Evolutionary conservation across 257 asterid genomes (phyloP), one percentile per base, ranked within the genome.

Genomic region (Haberlea rhodopensis): DNA sequence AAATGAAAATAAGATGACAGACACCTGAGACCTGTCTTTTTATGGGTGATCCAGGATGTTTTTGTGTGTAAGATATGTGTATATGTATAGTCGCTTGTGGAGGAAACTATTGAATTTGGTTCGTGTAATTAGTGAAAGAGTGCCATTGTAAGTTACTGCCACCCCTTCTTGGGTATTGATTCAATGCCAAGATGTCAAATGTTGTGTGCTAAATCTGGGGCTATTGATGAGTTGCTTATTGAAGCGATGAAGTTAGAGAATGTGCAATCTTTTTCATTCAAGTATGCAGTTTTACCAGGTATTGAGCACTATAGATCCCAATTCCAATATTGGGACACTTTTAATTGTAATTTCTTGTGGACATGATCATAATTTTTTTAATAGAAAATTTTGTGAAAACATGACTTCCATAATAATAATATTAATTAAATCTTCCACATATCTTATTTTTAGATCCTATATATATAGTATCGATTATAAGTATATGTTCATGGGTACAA

Each of bases 11-110:
- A 1, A 6, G 18, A 59, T 8, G n/a, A n/a, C n/a, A n/a, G n/a
- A 18, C 21, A 46, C 28, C 29, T 59, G 64, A 59, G 43, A 59
- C 5, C 29, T 46, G 51, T 49, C 10, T 59, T 9, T 59, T 28
- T 59, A 15, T 24, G 29, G 16, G 40, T 32, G 34, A 8, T 20
- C 20, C 51, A 32, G 64, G 64, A 21, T 29, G 6, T 25, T 59
- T 20, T 8, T 49, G 10, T 59, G 28, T 28, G 4, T 27, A 6
- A 29, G 5, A 37, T 37, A 13, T 37, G 13, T 3, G 5, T 13
- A 37, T 37, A 37, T 37, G 4, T 37, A 37, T 1, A 2, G 48
- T 37, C 6, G 18, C 18, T 37, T 13, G 13, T 11, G 18, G 48
- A 11, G 48, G 18, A 37, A 37, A 9, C 48, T 18, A 11, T 37